Conservation (phyloP, 148 eudicot species). For the Linanthus parryae region DNA sequence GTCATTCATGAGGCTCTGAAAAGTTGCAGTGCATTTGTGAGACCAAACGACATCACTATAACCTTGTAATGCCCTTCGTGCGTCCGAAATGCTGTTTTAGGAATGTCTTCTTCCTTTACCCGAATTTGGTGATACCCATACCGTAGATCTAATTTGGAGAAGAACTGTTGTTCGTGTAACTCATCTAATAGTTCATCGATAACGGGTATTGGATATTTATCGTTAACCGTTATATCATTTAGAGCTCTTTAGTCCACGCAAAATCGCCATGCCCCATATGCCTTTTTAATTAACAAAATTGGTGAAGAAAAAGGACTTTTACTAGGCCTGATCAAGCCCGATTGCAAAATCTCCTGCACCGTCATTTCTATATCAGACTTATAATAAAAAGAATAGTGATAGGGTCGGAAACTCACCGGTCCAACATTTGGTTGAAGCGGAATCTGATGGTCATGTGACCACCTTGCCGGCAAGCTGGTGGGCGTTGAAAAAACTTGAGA, state of each 20-base stretch:
- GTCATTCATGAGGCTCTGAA: not conserved
- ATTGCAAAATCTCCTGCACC: not conserved
- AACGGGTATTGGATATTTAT: not conserved
- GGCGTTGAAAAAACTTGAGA: not conserved
- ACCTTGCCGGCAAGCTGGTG: not conserved
- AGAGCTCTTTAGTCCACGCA: not conserved
- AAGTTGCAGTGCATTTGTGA: not conserved
- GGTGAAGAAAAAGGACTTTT: not conserved
- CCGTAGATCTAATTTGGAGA: not conserved
- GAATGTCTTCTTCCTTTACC: not conserved
- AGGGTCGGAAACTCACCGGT: not conserved
- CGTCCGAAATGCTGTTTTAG: not conserved
- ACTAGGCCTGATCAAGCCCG: not conserved
- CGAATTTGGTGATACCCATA: not conserved
- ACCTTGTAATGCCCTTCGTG: not conserved
- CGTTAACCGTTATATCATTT: not conserved
- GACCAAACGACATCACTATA: not conserved
- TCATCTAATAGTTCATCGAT: not conserved
- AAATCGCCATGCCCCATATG: not conserved
- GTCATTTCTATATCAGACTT: not conserved
- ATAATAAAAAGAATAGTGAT: not conserved
- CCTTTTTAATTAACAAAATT: not conserved
- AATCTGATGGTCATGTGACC: conserved; percentile 1
- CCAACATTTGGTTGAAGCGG: not conserved
- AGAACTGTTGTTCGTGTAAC: not conserved